Percentiles rank a stretch among this genome's conserved stretches.
Evolutionary conservation across 2,329 filamentous ascomycete species (phyloP).

Genomic region (Scytalidium lignicola): DNA sequence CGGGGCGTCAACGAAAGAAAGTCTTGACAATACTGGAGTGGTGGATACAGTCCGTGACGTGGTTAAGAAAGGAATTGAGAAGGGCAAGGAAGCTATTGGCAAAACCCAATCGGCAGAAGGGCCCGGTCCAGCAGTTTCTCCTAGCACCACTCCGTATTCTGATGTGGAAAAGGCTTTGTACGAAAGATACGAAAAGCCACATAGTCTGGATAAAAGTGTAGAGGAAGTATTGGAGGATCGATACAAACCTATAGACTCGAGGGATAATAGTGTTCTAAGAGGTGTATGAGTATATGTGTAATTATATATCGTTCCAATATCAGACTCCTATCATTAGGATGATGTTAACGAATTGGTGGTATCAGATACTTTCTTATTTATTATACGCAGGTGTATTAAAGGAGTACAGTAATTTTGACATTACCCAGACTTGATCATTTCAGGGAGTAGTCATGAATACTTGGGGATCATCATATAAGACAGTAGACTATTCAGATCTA

Average conservation of each 20-base stretch:
- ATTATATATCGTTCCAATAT: background rate
- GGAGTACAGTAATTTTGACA: too few relatives aligned
- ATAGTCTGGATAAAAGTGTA: constrained; percentile 40
- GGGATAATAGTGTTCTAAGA: constrained; percentile 29
- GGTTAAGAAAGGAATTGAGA: constrained; percentile 28
- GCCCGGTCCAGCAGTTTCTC: constrained; percentile 2
- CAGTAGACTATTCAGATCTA: too few relatives aligned
- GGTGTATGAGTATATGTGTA: constrained; percentile 25
- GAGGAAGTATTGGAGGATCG: constrained; percentile 50
- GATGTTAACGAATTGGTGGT: too few relatives aligned
- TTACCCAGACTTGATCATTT: too few relatives aligned
- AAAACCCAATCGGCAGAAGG: constrained; percentile 34
- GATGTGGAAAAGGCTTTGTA: constrained; percentile 43
- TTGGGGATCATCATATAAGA: too few relatives aligned
- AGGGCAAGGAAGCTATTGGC: constrained; percentile 31
- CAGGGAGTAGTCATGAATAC: too few relatives aligned
- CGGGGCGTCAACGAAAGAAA: constrained; percentile 18
- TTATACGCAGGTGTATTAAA: too few relatives aligned
- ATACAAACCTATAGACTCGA: constrained; percentile 42
- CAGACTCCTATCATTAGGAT: too few relatives aligned
- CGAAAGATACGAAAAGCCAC: constrained; percentile 44
- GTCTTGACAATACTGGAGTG: constrained; percentile 15
- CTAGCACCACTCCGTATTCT: constrained; percentile 8
- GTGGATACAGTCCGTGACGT: constrained; percentile 29
- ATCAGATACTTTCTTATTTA: too few relatives aligned